Conservation (phyloP, 768 basidiomycete genomes). For the Punctularia strigosozonata region DNA sequence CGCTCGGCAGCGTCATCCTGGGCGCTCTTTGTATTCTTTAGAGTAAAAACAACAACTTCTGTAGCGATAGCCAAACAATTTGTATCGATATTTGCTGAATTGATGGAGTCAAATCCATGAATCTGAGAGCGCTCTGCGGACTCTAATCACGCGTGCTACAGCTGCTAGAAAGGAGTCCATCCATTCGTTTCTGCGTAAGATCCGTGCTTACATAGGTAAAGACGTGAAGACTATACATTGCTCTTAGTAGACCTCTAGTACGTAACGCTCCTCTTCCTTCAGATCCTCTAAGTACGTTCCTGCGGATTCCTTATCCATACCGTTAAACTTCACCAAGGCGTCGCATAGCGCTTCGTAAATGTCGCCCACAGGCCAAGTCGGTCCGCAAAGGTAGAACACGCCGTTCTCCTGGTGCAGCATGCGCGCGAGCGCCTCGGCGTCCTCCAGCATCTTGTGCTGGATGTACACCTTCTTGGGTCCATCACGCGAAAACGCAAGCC, state of each 20-base stretch:
- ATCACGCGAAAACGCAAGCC: conserved; percentile 95
- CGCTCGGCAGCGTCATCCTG: too few relatives aligned
- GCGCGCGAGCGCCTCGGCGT: conserved; percentile 62
- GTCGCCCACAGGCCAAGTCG: conserved; percentile 99
- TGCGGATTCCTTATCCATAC: conserved; percentile 50
- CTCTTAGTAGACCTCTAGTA: conserved; percentile 79
- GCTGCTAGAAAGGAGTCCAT: too few relatives aligned
- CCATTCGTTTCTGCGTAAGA: too few relatives aligned
- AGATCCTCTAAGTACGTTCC: conserved; percentile 76
- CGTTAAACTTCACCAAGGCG: conserved; percentile 64
- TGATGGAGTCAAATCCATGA: too few relatives aligned
- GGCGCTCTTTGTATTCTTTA: too few relatives aligned
- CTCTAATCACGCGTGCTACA: too few relatives aligned
- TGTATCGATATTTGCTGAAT: too few relatives aligned
- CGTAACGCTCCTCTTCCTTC: conserved; percentile 96
- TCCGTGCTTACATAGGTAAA: too few relatives aligned
- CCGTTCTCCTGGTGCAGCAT: conserved; percentile 67
- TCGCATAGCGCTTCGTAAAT: conserved; percentile 88
- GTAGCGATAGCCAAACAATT: too few relatives aligned
- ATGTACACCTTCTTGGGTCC: conserved; percentile 92
- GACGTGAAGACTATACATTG: too few relatives aligned
- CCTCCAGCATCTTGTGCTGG: conserved; percentile 95
- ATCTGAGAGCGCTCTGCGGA: too few relatives aligned
- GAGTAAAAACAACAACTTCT: too few relatives aligned
- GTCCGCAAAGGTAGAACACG: conserved; percentile 94